Conservation (phyloP, 2,329 filamentous ascomycete species). For the Cordyceps tenuipes region DNA sequence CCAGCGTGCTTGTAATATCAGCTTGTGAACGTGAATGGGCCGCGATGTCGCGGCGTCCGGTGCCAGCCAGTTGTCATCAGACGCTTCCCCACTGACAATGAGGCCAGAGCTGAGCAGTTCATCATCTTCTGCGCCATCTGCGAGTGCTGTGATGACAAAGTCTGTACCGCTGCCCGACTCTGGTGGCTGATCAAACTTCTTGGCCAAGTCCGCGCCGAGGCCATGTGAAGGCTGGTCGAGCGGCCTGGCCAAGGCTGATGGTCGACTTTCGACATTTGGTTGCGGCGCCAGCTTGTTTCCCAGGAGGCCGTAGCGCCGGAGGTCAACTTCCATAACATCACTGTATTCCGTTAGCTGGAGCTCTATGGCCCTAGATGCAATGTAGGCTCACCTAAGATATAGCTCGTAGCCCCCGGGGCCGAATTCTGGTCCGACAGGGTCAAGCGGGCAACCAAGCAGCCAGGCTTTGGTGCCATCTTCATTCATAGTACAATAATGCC, state of each 20-base stretch:
- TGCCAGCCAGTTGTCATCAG: slow-evolving; percentile 48
- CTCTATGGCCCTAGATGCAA: neutral
- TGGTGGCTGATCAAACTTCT: slow-evolving; percentile 77
- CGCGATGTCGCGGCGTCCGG: slow-evolving; percentile 59
- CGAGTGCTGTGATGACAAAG: slow-evolving; percentile 81
- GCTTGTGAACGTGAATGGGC: slow-evolving; percentile 88
- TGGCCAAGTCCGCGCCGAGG: slow-evolving; percentile 77
- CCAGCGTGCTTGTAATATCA: slow-evolving; percentile 93
- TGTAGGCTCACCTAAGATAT: slow-evolving; percentile 54
- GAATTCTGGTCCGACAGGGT: slow-evolving; percentile 55
- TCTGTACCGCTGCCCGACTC: slow-evolving; percentile 82
- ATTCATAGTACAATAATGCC: slow-evolving; percentile 97
- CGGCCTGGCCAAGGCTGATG: slow-evolving; percentile 38
- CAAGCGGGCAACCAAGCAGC: slow-evolving; percentile 85
- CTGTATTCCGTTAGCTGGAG: slow-evolving; percentile 30
- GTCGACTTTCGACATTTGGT: slow-evolving; percentile 40
- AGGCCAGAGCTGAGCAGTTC: slow-evolving; percentile 48
- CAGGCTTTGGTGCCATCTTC: slow-evolving; percentile 93
- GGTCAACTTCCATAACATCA: slow-evolving; percentile 88
- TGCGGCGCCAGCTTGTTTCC: slow-evolving; percentile 64
- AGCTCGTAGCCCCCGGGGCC: slow-evolving; percentile 71
- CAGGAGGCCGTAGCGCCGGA: slow-evolving; percentile 83
- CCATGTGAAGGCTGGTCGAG: slow-evolving; percentile 52
- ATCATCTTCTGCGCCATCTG: slow-evolving; percentile 66
- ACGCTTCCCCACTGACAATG: slow-evolving; percentile 35